Evolutionary conservation across 2,329 filamentous ascomycete genomes (phyloP).

Genomic region (Zymoseptoria brevis): DNA sequence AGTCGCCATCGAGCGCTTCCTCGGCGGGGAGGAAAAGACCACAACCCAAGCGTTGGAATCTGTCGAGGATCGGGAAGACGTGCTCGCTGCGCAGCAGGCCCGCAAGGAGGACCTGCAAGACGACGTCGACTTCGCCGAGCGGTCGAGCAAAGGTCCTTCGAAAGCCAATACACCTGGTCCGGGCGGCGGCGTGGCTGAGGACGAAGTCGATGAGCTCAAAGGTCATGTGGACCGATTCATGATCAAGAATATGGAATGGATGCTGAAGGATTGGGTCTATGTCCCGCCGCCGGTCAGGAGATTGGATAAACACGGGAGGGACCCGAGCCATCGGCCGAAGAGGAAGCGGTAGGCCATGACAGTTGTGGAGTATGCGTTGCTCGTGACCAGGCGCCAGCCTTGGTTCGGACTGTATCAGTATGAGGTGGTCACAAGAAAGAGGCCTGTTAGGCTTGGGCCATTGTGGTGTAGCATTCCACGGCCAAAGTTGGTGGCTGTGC

Average conservation of each 20-base stretch:
- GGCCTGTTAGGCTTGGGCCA: background rate
- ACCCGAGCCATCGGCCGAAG: slow-evolving; percentile 30
- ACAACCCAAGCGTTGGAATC: slow-evolving; percentile 72
- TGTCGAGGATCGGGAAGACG: slow-evolving; percentile 88
- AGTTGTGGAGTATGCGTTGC: background rate
- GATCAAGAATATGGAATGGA: slow-evolving; percentile 27
- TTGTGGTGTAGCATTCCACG: background rate
- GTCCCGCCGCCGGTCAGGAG: slow-evolving; percentile 28
- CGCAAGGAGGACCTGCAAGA: slow-evolving; percentile 81
- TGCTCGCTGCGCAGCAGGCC: slow-evolving; percentile 75
- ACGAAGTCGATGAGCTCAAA: slow-evolving; percentile 46
- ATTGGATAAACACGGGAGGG: slow-evolving; percentile 30
- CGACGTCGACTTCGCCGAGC: slow-evolving; percentile 65
- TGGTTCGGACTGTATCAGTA: background rate
- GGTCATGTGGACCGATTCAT: slow-evolving; percentile 62
- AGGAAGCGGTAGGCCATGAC: slow-evolving; percentile 21
- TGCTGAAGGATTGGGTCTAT: slow-evolving; percentile 26
- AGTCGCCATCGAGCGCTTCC: slow-evolving; percentile 76
- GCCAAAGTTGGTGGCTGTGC: background rate
- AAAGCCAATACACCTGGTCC: slow-evolving; percentile 31
- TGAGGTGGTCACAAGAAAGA: background rate
- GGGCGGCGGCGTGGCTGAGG: slow-evolving; percentile 27
- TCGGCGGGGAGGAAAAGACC: slow-evolving; percentile 55
- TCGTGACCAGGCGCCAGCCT: background rate
- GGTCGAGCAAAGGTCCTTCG: slow-evolving; percentile 43